Evolutionary conservation across 2,329 filamentous ascomycete species (phyloP).

Genomic region (Claviceps maximensis): DNA sequence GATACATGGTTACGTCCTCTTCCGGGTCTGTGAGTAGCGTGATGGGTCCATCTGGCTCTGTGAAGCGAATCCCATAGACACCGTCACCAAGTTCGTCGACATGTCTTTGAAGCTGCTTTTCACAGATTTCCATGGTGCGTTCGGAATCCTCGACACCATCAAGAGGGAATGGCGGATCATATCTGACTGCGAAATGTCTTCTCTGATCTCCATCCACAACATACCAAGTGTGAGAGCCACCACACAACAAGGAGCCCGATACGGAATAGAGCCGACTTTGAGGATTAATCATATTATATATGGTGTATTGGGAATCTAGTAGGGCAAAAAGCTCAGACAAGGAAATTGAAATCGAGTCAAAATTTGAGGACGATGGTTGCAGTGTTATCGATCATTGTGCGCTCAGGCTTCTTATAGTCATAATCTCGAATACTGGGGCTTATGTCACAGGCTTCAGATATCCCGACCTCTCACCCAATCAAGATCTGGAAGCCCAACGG

Average conservation of each 20-base stretch:
- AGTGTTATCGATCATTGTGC: too few relatives aligned
- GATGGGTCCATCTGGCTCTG: constrained; percentile 8
- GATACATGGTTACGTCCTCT: constrained; percentile 16
- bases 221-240: background rate
- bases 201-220: background rate
- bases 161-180: constrained; percentile 5
- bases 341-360: too few relatives aligned
- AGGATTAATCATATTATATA: background rate
- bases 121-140: constrained; percentile 9
- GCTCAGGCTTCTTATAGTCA: too few relatives aligned
- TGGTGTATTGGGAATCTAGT: too few relatives aligned
- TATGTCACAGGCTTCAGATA: too few relatives aligned
- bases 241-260: background rate
- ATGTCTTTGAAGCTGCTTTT: constrained; percentile 11
- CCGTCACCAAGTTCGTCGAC: constrained; percentile 9
- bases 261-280: background rate
- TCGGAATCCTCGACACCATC: constrained; percentile 11
- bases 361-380: too few relatives aligned
- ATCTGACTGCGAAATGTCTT: background rate
- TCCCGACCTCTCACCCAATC: too few relatives aligned
- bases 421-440: too few relatives aligned
- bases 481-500: too few relatives aligned
- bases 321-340: too few relatives aligned
- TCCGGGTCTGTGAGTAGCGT: constrained; percentile 10
- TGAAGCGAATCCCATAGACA: constrained; percentile 12